These are phyloP conservation scores for Lactarius psammicola DNA, from an alignment of 768 basidiomycete genomes.

Conservation along the genomic window DNA sequence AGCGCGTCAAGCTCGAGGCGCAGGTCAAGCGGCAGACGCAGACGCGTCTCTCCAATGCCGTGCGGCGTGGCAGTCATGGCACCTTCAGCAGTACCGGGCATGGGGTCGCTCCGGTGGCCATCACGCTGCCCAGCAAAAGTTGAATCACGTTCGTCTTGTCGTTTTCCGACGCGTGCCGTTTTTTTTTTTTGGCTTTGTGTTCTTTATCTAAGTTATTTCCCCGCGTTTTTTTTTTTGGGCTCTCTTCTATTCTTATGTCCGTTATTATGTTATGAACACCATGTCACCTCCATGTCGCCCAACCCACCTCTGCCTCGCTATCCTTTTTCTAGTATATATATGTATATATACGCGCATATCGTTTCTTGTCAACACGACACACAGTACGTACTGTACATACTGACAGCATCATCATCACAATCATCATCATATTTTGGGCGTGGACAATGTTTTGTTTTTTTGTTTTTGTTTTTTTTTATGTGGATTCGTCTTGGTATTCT, in stretches of 20 bases:
- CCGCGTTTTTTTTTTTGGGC: not conserved
- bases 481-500: not conserved
- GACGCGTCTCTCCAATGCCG: constrained; percentile 31
- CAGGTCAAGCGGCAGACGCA: constrained; percentile 61
- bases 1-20: constrained; percentile 72
- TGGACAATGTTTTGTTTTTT: not conserved
- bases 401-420: not conserved
- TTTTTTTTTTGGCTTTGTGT: not conserved
- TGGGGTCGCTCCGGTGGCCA: constrained; percentile 20
- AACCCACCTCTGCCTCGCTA: not conserved
- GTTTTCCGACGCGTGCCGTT: no score
- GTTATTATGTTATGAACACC: not conserved
- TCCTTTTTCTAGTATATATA: not conserved
- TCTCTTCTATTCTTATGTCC: not conserved
- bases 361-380: not conserved
- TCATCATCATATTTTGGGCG: not conserved
- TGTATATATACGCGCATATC: not conserved
- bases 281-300: not conserved
- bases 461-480: not conserved
- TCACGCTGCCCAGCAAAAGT: constrained; percentile 33
- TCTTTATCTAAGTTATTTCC: not conserved
- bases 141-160: constrained; percentile 1
- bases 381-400: not conserved
- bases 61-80: constrained; percentile 4
- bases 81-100: not conserved